A percentile compares a stretch with the other conserved stretches of the same genome.
Evolutionary conservation across 2,329 filamentous ascomycete species (phyloP).

Genomic region (Tolypocladium ophioglossoides): DNA sequence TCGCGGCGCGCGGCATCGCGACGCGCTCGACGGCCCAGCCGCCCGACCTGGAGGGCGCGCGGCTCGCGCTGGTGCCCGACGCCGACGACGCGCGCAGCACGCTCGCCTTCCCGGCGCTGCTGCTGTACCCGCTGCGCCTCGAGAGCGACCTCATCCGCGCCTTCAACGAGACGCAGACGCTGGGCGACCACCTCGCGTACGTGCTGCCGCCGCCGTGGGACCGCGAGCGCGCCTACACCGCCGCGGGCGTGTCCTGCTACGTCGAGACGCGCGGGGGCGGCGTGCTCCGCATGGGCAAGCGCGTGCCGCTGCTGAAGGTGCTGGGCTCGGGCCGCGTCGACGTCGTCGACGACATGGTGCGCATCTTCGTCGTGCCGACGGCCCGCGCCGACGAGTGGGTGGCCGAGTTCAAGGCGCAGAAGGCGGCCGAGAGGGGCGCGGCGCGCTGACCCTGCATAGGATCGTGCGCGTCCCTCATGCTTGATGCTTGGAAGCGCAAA

Average conservation of each 20-base stretch:
- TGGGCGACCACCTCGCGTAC: constrained; percentile 72
- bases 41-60: constrained; percentile 82
- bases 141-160: constrained; percentile 88
- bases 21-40: constrained; percentile 57
- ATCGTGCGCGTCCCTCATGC: no score
- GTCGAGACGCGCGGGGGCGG: constrained; percentile 75
- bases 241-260: constrained; percentile 67
- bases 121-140: constrained; percentile 74
- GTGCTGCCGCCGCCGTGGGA: constrained; percentile 91
- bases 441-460: neutral
- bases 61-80: constrained; percentile 58
- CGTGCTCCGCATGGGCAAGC: constrained; percentile 82
- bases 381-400: constrained; percentile 64
- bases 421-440: constrained; percentile 34
- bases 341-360: constrained; percentile 76
- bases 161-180: constrained; percentile 65
- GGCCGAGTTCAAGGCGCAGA: constrained; percentile 71
- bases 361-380: constrained; percentile 72
- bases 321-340: constrained; percentile 69
- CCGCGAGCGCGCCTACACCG: constrained; percentile 50
- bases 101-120: constrained; percentile 65
- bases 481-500: no score
- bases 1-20: constrained; percentile 60
- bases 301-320: constrained; percentile 65
- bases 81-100: constrained; percentile 61